Evolutionary conservation across 176 grass and related monocot species (phyloP), one percentile per base, ranked within the genome.

Genomic region (Triticum dicoccoides): DNA sequence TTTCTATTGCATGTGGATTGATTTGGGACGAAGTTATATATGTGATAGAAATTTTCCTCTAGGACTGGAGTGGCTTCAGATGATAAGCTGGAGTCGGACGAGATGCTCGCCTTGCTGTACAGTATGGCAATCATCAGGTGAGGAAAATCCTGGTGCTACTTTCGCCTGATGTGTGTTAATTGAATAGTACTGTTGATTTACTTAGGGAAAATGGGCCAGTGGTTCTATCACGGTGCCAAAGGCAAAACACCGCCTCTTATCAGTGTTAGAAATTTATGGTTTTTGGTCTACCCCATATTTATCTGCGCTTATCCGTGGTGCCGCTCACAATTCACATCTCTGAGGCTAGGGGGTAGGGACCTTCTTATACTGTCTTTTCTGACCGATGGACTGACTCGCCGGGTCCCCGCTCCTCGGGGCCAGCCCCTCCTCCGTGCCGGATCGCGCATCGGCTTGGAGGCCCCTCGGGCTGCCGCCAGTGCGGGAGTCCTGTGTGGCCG

Each of bases 71-170:
- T 79, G 32, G 6, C 76, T 79, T 59, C 9, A 25, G 73, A 92
- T 83, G 77, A 76, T 69, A 38, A 24, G 3, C 77, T 86, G 80
- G 82, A 86, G 18, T 92, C 96, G 0, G 87, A 98, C 69, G 93
- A 96, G 90, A 92, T 96, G 88, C 86, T 98, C 3, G 23, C 93
- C 8, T 96, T 94, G 93, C 88, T 98, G 27, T 95, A 98, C 78
- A 96, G 90, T 83, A 98, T 96, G 86, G 88, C 93, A 77, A 96
- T 96, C 52, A 90, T 89, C 79, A 95, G 90, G 93, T 94, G 39
- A 88, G 68, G 8, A 76, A 87, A 33, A 6, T 77, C 47, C 47
- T 1, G 14, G 12, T 49, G 67, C 15, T 35, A 27, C 66, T 75
- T 64, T 81, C 5, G 3, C 70, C 65, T 54, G 23, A 41, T 78